Conservation (phyloP, 495 filamentous ascomycete genomes). For the Pseudomonodictys pantanalensis region DNA sequence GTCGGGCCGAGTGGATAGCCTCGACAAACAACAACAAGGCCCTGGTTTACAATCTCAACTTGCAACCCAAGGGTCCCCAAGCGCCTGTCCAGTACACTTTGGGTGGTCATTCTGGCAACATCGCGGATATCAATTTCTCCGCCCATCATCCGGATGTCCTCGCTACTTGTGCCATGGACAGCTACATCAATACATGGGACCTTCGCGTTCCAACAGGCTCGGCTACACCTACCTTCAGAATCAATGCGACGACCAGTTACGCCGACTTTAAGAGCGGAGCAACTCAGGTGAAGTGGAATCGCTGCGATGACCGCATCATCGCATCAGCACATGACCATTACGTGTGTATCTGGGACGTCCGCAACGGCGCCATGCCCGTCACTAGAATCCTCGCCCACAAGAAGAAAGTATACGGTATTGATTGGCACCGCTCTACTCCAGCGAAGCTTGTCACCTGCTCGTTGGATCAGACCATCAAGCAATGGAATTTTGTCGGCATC, state of each 20-base stretch:
- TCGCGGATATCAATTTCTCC: constrained; percentile 96
- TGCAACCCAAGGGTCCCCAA: constrained; percentile 58
- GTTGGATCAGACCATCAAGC: constrained; percentile 86
- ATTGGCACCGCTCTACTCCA: constrained; percentile 80
- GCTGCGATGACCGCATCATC: constrained; percentile 77
- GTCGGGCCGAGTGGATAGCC: constrained; percentile 86
- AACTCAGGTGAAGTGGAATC: constrained; percentile 94
- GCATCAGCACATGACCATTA: constrained; percentile 87
- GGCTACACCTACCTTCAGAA: constrained; percentile 47
- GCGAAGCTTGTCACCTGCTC: constrained; percentile 81
- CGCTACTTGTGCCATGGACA: constrained; percentile 89
- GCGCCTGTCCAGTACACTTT: constrained; percentile 86
- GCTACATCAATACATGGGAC: constrained; percentile 93
- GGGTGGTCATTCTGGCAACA: constrained; percentile 83
- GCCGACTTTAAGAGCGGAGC: constrained; percentile 94
- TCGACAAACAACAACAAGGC: constrained; percentile 94
- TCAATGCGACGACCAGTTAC: constrained; percentile 45
- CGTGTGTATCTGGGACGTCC: constrained; percentile 86
- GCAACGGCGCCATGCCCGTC: constrained; percentile 74
- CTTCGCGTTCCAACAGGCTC: constrained; percentile 71
- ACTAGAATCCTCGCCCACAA: constrained; percentile 82
- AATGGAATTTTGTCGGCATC: constrained; percentile 77
- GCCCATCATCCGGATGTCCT: constrained; percentile 87
- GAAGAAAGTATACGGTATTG: constrained; percentile 95
- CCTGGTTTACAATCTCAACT: constrained; percentile 87